Conservation (phyloP, 2,329 filamentous ascomycete species). For the Apiospora marii region DNA sequence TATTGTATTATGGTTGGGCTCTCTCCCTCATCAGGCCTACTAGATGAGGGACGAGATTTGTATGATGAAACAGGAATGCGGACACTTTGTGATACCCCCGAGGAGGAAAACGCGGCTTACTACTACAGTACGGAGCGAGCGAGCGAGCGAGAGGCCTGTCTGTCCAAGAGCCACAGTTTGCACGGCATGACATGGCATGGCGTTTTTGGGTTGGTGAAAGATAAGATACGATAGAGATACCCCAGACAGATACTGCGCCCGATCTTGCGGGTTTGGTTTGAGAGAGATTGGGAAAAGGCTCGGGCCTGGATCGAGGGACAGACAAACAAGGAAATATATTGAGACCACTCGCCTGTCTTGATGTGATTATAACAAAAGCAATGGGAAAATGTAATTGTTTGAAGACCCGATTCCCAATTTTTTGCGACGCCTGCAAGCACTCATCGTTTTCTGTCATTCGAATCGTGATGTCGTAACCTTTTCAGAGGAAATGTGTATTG, state of each 20-base stretch:
- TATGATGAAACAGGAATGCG: neutral
- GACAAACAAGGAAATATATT: neutral
- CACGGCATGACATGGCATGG: constrained; percentile 1
- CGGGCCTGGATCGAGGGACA: neutral
- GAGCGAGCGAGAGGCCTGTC: neutral
- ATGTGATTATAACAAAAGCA: neutral
- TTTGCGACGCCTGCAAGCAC: neutral
- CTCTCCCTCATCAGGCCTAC: no score
- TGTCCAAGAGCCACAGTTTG: neutral
- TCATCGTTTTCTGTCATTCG: neutral
- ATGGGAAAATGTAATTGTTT: neutral
- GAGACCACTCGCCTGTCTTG: neutral
- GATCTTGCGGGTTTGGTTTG: neutral
- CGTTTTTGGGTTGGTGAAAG: neutral
- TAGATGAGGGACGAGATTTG: neutral
- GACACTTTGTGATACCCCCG: constrained; percentile 8
- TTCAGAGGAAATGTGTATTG: no score
- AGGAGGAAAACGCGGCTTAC: neutral
- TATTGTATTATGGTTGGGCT: neutral
- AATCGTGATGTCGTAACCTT: neutral
- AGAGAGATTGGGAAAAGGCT: neutral
- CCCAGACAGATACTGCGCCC: neutral
- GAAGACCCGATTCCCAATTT: neutral
- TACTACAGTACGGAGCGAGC: neutral
- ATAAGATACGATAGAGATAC: neutral